Percentiles rank a stretch among this genome's conserved stretches.
phyloP scores from a whole-genome alignment of 495 filamentous ascomycete genomes.

The Parachaetomium inaequale region DNA sequence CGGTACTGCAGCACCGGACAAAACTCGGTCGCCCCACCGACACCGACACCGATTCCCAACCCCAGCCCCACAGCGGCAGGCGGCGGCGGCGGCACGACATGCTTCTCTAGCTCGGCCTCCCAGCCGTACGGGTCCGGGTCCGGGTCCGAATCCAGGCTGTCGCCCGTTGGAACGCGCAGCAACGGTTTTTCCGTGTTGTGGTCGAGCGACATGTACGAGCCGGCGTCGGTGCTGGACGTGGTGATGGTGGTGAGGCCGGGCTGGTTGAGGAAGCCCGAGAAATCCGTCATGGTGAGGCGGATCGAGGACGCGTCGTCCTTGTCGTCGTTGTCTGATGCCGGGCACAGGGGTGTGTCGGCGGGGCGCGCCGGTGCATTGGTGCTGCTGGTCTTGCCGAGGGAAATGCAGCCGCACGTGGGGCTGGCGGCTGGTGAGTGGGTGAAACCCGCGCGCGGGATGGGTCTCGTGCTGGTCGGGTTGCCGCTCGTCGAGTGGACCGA shows the following conservation, averaged over 20 bases:
- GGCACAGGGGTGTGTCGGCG: neutral
- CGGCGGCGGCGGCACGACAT: neutral
- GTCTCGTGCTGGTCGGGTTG: constrained; percentile 6
- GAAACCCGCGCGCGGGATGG: constrained; percentile 5
- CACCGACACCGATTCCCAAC: neutral
- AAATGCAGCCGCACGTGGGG: constrained; percentile 1
- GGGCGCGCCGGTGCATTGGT: neutral
- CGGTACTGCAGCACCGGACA: constrained; percentile 25
- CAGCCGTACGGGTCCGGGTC: constrained; percentile 46
- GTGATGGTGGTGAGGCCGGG: constrained; percentile 1
- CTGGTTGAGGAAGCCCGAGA: constrained; percentile 16
- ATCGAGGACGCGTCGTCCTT: neutral
- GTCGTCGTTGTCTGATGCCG: neutral
- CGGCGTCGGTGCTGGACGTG: constrained; percentile 6
- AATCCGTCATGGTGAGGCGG: constrained; percentile 18
- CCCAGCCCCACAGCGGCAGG: neutral
- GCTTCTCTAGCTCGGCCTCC: constrained; percentile 42
- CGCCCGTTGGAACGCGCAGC: neutral
- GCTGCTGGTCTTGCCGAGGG: neutral
- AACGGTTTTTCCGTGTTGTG: neutral
- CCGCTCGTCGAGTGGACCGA: constrained; percentile 21
- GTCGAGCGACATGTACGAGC: constrained; percentile 26
- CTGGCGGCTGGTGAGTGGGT: neutral
- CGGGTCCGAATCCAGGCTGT: neutral
- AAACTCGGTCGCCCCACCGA: neutral